These are phyloP conservation scores for Russula virescens DNA, from an alignment of 768 basidiomycete genomes.

Conservation along the genomic window DNA sequence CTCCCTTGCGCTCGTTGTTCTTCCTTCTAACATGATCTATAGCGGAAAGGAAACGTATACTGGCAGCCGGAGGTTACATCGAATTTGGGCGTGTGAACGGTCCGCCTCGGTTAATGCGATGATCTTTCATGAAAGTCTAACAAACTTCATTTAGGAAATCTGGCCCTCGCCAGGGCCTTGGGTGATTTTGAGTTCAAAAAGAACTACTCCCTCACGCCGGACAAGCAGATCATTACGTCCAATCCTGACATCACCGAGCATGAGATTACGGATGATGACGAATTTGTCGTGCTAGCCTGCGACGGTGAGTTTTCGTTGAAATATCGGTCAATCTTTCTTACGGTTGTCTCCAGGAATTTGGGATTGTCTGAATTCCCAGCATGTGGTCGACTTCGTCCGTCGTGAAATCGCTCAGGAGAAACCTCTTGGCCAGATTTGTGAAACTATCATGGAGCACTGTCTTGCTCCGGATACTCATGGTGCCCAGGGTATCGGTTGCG, in stretches of 20 bases:
- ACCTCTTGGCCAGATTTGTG: slow-evolving; percentile 75
- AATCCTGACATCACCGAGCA: slow-evolving; percentile 89
- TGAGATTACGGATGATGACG: slow-evolving; percentile 80
- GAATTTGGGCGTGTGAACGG: slow-evolving; percentile 97
- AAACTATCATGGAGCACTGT: slow-evolving; percentile 87
- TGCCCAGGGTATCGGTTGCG: slow-evolving; percentile 91
- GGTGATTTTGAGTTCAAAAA: slow-evolving; percentile 99
- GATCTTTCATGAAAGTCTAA: neutral
- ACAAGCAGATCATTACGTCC: slow-evolving; percentile 91
- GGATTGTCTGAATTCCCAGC: slow-evolving; percentile 94
- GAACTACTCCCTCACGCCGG: slow-evolving; percentile 71
- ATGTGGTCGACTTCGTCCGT: slow-evolving; percentile 85
- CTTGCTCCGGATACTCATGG: slow-evolving; percentile 90
- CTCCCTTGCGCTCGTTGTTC: slow-evolving; percentile 5
- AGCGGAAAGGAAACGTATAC: slow-evolving; percentile 85
- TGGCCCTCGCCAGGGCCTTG: slow-evolving; percentile 89
- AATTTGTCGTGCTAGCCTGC: slow-evolving; percentile 94
- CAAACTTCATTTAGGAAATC: slow-evolving; percentile 59
- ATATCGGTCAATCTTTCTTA: slow-evolving; percentile 12
- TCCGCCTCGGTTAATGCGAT: slow-evolving; percentile 29
- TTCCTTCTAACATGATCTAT: slow-evolving; percentile 16
- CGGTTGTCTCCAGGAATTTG: slow-evolving; percentile 74
- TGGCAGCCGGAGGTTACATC: slow-evolving; percentile 89
- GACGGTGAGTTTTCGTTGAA: slow-evolving; percentile 58
- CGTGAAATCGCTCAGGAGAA: slow-evolving; percentile 75